These are phyloP conservation scores for Juncus inflexus DNA, from an alignment of 176 grass and related monocot genomes.

Conservation along the genomic window DNA sequence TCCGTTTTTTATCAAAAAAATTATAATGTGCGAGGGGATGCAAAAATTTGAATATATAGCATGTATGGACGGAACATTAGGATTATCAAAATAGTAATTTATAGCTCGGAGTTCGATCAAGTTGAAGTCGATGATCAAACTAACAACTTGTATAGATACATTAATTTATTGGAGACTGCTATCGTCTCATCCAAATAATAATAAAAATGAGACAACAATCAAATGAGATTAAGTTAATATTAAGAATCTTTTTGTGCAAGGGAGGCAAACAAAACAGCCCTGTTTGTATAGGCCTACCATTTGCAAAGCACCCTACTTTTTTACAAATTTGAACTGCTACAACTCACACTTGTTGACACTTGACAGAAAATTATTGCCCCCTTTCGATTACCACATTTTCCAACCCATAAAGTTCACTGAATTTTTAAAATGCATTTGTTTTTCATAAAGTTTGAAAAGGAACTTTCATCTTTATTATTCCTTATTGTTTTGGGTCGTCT, in stretches of 20 bases:
- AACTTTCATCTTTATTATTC: conserved; percentile 20
- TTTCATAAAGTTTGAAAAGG: conserved; percentile 31
- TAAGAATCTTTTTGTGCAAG: conserved; percentile 16
- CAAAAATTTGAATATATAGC: no score
- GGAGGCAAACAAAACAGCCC: conserved; percentile 7
- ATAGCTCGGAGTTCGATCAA: no score
- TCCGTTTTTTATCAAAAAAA: no score
- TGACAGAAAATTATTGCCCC: conserved; percentile 34
- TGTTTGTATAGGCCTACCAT: conserved; percentile 26
- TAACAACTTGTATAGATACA: no score
- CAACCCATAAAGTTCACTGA: conserved; percentile 38
- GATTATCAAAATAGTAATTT: no score
- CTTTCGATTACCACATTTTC: conserved; percentile 26
- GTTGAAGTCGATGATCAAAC: no score
- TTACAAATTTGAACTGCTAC: conserved; percentile 17
- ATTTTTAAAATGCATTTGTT: conserved; percentile 11
- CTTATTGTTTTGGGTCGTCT: no score
- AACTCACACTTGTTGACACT: conserved; percentile 20
- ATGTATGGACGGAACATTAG: no score
- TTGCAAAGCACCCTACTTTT: conserved; percentile 20
- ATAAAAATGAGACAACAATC: neutral
- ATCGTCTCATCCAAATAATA: no score
- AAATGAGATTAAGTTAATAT: conserved; percentile 11
- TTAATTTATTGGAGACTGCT: no score
- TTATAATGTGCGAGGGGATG: no score